Conservation (phyloP, 148 eudicot genomes). For the Fallopia convolvulus region DNA sequence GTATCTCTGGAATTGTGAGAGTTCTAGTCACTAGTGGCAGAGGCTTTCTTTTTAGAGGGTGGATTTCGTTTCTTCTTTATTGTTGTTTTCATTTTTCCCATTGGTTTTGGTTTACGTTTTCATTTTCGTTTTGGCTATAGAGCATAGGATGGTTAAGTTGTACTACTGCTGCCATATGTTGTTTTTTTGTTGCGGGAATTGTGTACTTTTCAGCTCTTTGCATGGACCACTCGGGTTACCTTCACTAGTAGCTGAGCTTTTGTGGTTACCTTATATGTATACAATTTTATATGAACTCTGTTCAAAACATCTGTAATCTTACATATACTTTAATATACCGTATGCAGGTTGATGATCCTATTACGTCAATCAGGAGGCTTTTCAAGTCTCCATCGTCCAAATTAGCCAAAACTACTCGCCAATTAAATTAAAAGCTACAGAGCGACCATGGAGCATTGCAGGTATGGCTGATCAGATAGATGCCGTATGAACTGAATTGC, state of each 20-base stretch:
- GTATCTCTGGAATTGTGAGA: not conserved
- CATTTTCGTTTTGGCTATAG: not conserved
- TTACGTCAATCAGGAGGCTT: slow-evolving; percentile 60
- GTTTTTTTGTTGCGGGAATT: not conserved
- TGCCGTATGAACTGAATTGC: not conserved
- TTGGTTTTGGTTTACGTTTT: not conserved
- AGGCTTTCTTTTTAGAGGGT: too few relatives aligned
- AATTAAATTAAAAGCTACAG: slow-evolving; percentile 23
- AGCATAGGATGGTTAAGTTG: not conserved
- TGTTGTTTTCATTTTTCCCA: not conserved
- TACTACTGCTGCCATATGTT: not conserved
- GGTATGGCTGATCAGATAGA: not conserved
- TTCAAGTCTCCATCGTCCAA: slow-evolving; percentile 62
- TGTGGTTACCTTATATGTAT: not conserved
- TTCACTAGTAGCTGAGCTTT: not conserved
- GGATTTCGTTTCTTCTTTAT: not conserved
- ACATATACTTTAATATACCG: not conserved
- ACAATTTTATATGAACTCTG: not conserved
- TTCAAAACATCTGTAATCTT: not conserved
- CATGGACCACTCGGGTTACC: not conserved
- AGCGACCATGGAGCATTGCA: not conserved
- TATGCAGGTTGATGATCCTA: slow-evolving; percentile 85
- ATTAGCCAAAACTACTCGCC: slow-evolving; percentile 34
- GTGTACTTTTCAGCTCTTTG: not conserved
- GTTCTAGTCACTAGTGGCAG: not conserved